Conservation (phyloP, 1,284 basidiomycete genomes). For the Farysia itapuensis region DNA sequence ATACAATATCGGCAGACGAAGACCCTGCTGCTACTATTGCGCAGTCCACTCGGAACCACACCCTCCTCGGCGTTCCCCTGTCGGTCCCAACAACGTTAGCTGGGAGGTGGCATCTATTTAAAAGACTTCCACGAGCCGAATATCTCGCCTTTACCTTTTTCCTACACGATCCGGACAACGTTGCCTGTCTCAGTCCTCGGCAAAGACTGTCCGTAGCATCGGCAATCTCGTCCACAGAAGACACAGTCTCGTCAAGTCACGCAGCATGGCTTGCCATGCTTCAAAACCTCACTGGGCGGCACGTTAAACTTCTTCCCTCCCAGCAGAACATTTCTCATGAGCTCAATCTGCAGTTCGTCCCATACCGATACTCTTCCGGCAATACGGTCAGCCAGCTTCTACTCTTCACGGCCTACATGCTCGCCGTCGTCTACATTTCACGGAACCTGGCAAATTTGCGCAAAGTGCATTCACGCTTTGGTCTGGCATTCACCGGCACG, state of each 20-base stretch:
- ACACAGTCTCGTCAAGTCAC: conserved; percentile 3
- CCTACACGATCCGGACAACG: conserved; percentile 12
- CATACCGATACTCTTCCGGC: conserved; percentile 21
- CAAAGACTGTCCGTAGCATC: neutral
- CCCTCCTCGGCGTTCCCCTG: conserved; percentile 34
- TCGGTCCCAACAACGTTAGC: conserved; percentile 51
- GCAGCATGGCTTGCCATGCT: conserved; percentile 39
- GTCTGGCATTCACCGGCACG: conserved; percentile 87
- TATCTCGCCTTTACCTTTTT: conserved; percentile 56
- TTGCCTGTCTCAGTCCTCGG: neutral
- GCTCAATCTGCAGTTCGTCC: conserved; percentile 43
- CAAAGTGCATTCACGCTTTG: conserved; percentile 81
- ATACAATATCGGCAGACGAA: conserved; percentile 22
- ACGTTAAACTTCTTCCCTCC: conserved; percentile 37
- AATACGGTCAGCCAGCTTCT: conserved; percentile 53
- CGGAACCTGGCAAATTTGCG: conserved; percentile 67
- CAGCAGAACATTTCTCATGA: conserved; percentile 38
- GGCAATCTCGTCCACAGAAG: neutral
- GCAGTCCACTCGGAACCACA: conserved; percentile 27
- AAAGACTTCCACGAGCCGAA: conserved; percentile 51
- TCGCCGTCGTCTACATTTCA: conserved; percentile 76
- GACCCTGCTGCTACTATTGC: conserved; percentile 39
- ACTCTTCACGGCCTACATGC: conserved; percentile 78
- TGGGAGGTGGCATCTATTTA: conserved; percentile 54
- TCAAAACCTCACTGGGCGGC: conserved; percentile 34